Evolutionary conservation across 2,329 filamentous ascomycete genomes (phyloP).

Genomic region (Cercospora beticola): DNA sequence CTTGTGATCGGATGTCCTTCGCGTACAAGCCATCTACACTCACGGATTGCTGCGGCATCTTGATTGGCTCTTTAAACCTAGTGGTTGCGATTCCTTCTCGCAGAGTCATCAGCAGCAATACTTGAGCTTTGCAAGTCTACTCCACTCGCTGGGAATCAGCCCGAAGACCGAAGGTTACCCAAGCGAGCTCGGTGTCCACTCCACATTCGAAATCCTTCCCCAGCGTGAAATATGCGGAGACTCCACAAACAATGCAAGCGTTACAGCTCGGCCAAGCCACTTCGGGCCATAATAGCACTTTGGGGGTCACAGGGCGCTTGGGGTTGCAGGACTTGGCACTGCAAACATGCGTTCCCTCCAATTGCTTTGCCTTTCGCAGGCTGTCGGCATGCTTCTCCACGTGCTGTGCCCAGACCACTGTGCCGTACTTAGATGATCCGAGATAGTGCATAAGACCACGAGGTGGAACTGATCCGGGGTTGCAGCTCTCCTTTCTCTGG

Average conservation of each 20-base stretch:
- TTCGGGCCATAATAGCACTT: slow-evolving; percentile 8
- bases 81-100: slow-evolving; percentile 9
- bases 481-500: neutral
- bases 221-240: slow-evolving; percentile 8
- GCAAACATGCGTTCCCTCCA: slow-evolving; percentile 19
- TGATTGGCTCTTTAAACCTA: slow-evolving; percentile 8
- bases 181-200: neutral
- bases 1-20: slow-evolving; percentile 52
- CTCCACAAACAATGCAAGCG: slow-evolving; percentile 12
- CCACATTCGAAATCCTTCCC: slow-evolving; percentile 9
- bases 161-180: neutral
- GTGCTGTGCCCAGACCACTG: neutral
- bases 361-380: slow-evolving; percentile 6
- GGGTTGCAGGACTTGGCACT: slow-evolving; percentile 7
- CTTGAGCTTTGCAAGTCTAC: slow-evolving; percentile 4
- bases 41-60: slow-evolving; percentile 41
- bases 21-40: slow-evolving; percentile 43
- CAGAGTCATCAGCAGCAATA: slow-evolving; percentile 12
- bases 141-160: slow-evolving; percentile 10
- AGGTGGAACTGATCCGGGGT: neutral
- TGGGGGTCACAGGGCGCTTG: slow-evolving; percentile 9
- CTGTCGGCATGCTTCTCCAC: neutral
- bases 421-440: slow-evolving; percentile 14
- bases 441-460: slow-evolving; percentile 15
- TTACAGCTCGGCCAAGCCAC: slow-evolving; percentile 5